Conservation (phyloP, 2,329 filamentous ascomycete genomes). For the Colletotrichum trifolii region DNA sequence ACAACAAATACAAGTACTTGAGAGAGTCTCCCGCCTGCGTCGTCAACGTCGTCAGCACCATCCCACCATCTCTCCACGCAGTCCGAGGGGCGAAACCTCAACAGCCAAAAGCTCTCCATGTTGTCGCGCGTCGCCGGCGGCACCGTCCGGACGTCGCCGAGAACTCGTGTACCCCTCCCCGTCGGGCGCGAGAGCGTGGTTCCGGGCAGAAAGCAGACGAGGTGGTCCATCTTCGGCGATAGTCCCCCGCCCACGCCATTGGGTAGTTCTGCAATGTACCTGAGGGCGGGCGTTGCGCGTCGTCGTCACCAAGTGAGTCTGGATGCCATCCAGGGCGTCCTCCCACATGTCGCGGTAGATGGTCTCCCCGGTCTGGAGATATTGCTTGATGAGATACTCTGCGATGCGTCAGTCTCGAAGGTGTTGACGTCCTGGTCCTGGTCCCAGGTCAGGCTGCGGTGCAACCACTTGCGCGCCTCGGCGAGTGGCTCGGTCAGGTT, state of each 20-base stretch:
- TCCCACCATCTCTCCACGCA: neutral
- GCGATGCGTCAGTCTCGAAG: conserved; percentile 61
- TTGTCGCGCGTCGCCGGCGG: conserved; percentile 69
- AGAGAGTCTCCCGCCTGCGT: conserved; percentile 86
- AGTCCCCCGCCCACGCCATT: conserved; percentile 73
- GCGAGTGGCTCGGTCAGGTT: conserved; percentile 76
- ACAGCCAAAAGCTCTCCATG: conserved; percentile 83
- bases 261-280: conserved; percentile 87
- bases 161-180: conserved; percentile 66
- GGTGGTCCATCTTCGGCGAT: conserved; percentile 94
- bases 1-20: conserved; percentile 97
- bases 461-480: conserved; percentile 77
- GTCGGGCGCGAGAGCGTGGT: conserved; percentile 74
- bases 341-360: conserved; percentile 94
- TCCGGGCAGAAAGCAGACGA: conserved; percentile 96
- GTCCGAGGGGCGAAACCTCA: neutral
- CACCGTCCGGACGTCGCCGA: conserved; percentile 67
- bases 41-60: neutral
- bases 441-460: conserved; percentile 73
- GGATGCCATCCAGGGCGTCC: conserved; percentile 83
- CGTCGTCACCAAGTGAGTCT: conserved; percentile 91
- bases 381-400: conserved; percentile 98
- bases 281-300: conserved; percentile 80
- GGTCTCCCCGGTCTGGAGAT: conserved; percentile 89
- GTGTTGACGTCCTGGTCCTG: conserved; percentile 80